Evolutionary conservation across 495 filamentous ascomycete species (phyloP).

Genomic region (Daldinia grandis): DNA sequence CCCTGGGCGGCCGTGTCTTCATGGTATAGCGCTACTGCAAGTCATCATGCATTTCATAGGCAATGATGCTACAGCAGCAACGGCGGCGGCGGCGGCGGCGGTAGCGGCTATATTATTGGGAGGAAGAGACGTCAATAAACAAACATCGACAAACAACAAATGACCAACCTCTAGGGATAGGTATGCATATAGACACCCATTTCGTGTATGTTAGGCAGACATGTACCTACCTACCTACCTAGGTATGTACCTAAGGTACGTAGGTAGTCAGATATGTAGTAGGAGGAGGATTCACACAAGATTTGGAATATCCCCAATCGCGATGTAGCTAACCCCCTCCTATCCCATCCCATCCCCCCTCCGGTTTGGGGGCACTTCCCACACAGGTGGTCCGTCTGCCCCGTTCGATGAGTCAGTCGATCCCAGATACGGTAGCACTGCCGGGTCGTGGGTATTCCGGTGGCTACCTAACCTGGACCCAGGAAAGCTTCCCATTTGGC

Average conservation of each 20-base stretch:
- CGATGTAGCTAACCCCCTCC: background rate
- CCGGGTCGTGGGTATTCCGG: background rate
- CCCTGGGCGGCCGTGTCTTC: constrained; percentile 15
- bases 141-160: constrained; percentile 16
- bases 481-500: constrained; percentile 7
- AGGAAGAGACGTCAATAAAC: constrained; percentile 25
- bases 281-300: constrained; percentile 11
- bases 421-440: constrained; percentile 14
- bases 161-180: background rate
- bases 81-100: constrained; percentile 14
- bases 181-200: too few species aligned
- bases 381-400: background rate
- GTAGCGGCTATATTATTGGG: constrained; percentile 26
- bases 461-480: background rate
- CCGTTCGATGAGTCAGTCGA: background rate
- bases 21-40: constrained; percentile 32
- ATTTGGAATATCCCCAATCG: constrained; percentile 31
- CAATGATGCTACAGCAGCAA: constrained; percentile 18
- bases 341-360: background rate
- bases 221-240: too few species aligned
- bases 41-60: constrained; percentile 35
- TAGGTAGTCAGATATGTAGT: background rate
- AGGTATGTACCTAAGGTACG: too few species aligned
- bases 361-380: background rate
- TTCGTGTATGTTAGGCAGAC: too few species aligned